Percentiles rank a stretch among this genome's conserved stretches.
Conservation (phyloP, 2,329 filamentous ascomycete species). For the Curvularia lunata region DNA sequence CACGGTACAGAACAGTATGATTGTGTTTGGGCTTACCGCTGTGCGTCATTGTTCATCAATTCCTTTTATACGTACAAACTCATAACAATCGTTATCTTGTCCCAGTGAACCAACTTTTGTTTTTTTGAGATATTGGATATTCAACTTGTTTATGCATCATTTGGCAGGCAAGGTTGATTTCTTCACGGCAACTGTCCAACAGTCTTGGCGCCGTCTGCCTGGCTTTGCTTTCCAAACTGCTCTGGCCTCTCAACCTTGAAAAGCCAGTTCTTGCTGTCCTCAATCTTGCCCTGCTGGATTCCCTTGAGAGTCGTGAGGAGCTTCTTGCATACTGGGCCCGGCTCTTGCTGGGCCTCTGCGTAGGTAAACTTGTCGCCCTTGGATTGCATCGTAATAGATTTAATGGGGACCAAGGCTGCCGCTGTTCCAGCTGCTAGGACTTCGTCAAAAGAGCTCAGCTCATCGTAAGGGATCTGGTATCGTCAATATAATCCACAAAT, state of each 20-base stretch:
- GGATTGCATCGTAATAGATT: constrained; percentile 78
- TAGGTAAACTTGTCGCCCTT: constrained; percentile 63
- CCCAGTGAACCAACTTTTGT: not conserved
- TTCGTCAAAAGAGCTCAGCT: constrained; percentile 71
- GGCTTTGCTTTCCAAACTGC: constrained; percentile 40
- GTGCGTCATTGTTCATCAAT: not conserved
- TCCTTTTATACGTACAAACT: constrained; percentile 2
- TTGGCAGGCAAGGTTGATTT: not conserved
- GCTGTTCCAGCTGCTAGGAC: constrained; percentile 93
- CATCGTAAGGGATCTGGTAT: constrained; percentile 67
- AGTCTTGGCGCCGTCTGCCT: constrained; percentile 29
- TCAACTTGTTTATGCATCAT: not conserved
- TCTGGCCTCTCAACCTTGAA: constrained; percentile 52
- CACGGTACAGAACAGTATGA: not conserved
- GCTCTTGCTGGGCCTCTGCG: constrained; percentile 65
- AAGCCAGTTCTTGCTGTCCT: constrained; percentile 80
- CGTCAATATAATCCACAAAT: constrained; percentile 9
- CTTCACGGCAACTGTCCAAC: constrained; percentile 46
- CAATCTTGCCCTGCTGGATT: constrained; percentile 80
- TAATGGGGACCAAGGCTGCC: constrained; percentile 88
- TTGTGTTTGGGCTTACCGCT: not conserved
- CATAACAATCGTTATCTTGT: not conserved
- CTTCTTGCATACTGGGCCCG: constrained; percentile 74
- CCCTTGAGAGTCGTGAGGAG: constrained; percentile 79
- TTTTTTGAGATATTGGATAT: not conserved